A percentile compares a stretch with the other conserved stretches of the same genome.
These are phyloP conservation scores for Colletotrichum shisoi DNA, from an alignment of 2,329 filamentous ascomycete species.

Conservation along the genomic window DNA sequence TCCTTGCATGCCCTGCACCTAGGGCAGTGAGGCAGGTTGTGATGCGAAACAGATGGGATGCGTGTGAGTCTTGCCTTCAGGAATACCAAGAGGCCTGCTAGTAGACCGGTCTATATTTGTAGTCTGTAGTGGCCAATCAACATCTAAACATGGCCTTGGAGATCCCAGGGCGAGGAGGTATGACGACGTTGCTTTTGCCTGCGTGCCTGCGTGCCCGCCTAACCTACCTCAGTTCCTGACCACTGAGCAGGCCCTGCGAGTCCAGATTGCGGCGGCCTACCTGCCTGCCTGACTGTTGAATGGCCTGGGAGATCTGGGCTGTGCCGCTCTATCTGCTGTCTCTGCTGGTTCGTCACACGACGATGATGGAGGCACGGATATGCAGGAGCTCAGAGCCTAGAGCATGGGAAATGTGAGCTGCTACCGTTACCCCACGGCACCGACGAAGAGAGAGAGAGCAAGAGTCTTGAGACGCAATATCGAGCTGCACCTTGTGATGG, in stretches of 20 bases:
- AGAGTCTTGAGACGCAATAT: neutral
- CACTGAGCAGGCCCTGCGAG: neutral
- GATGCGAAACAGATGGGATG: slow-evolving; percentile 9
- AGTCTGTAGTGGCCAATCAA: slow-evolving; percentile 32
- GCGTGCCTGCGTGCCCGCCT: slow-evolving; percentile 14
- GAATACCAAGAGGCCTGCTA: slow-evolving; percentile 12
- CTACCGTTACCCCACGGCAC: slow-evolving; percentile 24
- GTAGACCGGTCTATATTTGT: slow-evolving; percentile 30
- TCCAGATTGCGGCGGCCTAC: neutral
- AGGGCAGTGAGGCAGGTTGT: slow-evolving; percentile 12
- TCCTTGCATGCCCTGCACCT: slow-evolving; percentile 17
- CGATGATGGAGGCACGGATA: slow-evolving; percentile 35
- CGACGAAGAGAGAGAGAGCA: neutral
- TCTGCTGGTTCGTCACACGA: slow-evolving; percentile 16
- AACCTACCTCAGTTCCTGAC: slow-evolving; percentile 4
- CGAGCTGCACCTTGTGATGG: slow-evolving; percentile 2
- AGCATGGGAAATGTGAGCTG: slow-evolving; percentile 25
- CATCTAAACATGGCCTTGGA: slow-evolving; percentile 10
- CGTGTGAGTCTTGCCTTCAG: slow-evolving; percentile 14
- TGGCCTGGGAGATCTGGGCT: neutral
- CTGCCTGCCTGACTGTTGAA: neutral
- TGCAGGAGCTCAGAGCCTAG: slow-evolving; percentile 32
- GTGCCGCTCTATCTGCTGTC: slow-evolving; percentile 4
- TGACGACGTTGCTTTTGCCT: slow-evolving; percentile 33
- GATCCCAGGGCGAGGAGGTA: slow-evolving; percentile 9